Evolutionary conservation across 2,329 filamentous ascomycete species (phyloP).

Genomic region (Apiospora pterosperma): DNA sequence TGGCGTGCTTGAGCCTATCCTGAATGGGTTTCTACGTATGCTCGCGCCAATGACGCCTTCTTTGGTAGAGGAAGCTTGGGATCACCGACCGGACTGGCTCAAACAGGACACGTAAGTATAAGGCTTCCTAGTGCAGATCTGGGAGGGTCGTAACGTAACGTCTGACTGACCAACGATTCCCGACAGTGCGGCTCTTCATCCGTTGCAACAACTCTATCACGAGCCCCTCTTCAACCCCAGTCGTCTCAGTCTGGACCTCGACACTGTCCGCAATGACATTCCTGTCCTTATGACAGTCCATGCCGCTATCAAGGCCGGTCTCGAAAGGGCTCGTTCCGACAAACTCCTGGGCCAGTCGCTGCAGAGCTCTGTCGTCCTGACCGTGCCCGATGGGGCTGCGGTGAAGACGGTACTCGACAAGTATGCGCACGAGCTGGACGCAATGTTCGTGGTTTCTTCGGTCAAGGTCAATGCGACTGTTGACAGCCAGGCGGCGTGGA

Average conservation of each 20-base stretch:
- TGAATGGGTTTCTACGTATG: conserved; percentile 72
- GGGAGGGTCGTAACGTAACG: no score
- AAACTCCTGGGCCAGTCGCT: conserved; percentile 79
- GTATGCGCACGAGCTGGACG: conserved; percentile 51
- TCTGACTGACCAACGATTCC: background rate
- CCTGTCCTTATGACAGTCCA: conserved; percentile 53
- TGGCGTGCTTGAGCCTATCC: conserved; percentile 63
- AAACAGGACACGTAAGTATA: conserved; percentile 41
- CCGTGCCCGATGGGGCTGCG: conserved; percentile 33
- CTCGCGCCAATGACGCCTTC: conserved; percentile 77
- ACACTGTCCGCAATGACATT: conserved; percentile 38
- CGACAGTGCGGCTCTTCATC: conserved; percentile 29
- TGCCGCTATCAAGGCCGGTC: conserved; percentile 67
- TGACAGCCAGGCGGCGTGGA: conserved; percentile 32
- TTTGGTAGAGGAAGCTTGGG: conserved; percentile 86
- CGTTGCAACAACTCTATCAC: conserved; percentile 45
- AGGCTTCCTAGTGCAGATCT: background rate
- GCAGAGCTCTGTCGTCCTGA: conserved; percentile 67
- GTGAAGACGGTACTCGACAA: conserved; percentile 32
- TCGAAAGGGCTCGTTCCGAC: conserved; percentile 68
- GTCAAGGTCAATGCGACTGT: conserved; percentile 44
- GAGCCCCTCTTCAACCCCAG: conserved; percentile 38
- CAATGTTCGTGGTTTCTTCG: conserved; percentile 67
- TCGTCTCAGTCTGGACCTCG: conserved; percentile 36
- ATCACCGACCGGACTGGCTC: conserved; percentile 66